phyloP scores from a whole-genome alignment of 108 stramenopile genomes.

The Stephanodiscus minutulus region DNA sequence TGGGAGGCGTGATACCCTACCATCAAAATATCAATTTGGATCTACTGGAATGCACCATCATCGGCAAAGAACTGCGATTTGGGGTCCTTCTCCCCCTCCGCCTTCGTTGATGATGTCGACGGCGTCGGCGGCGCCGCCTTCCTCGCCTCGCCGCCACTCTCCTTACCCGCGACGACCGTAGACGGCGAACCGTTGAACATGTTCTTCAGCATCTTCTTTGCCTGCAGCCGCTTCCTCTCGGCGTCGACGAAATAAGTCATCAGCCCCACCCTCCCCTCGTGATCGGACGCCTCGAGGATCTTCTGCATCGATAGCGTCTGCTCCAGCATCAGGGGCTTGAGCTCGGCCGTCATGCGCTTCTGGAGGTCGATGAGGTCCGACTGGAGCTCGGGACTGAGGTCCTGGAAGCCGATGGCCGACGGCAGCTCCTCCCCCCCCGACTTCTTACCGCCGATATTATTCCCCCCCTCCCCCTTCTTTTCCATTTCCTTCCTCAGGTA shows the following conservation, averaged over 20 bases:
- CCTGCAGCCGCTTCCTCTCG: constrained; percentile 69
- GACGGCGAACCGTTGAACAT: constrained; percentile 53
- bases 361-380: constrained; percentile 75
- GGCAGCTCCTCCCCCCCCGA: constrained; percentile 66
- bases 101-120: not conserved
- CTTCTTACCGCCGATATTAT: constrained; percentile 4
- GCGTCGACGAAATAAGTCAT: constrained; percentile 71
- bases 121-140: not conserved
- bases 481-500: constrained; percentile 78
- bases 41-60: constrained; percentile 42
- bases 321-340: constrained; percentile 75
- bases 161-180: constrained; percentile 1
- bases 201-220: constrained; percentile 70
- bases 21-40: no score
- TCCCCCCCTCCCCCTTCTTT: constrained; percentile 17
- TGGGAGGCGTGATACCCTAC: no score
- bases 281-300: constrained; percentile 74
- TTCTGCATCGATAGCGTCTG: constrained; percentile 85
- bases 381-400: constrained; percentile 73
- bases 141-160: constrained; percentile 4
- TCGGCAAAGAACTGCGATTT: constrained; percentile 29
- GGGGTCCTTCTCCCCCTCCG: not conserved
- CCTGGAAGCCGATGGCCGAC: constrained; percentile 77
- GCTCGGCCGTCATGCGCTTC: constrained; percentile 73
- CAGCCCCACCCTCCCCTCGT: constrained; percentile 62